phyloP scores from a whole-genome alignment of 2,329 filamentous ascomycete species.

The Fusarium metavorans region DNA sequence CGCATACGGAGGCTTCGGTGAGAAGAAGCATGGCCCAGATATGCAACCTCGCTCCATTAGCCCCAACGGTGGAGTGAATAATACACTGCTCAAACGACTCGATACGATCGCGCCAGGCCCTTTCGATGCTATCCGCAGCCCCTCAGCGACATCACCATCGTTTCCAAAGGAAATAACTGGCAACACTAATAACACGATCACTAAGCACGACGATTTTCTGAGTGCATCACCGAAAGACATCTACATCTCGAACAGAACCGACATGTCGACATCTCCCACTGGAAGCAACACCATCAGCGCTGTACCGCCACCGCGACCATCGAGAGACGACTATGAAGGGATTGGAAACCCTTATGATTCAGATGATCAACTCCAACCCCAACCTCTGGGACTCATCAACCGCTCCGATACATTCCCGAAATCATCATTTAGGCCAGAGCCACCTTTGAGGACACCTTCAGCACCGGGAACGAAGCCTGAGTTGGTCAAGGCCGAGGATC shows the following conservation, averaged over 20 bases:
- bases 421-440: constrained; percentile 51
- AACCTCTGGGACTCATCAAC: constrained; percentile 53
- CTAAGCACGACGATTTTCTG: constrained; percentile 38
- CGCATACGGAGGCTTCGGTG: constrained; percentile 62
- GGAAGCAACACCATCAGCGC: constrained; percentile 43
- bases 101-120: constrained; percentile 75
- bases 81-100: constrained; percentile 69
- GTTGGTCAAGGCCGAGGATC: constrained; percentile 44
- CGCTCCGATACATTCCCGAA: constrained; percentile 68
- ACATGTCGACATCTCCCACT: constrained; percentile 24
- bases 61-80: constrained; percentile 37
- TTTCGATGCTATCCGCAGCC: constrained; percentile 64
- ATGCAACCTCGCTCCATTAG: constrained; percentile 40
- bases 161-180: constrained; percentile 43
- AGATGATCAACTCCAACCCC: constrained; percentile 51
- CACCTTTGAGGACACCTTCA: constrained; percentile 60
- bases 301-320: constrained; percentile 55
- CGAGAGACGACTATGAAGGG: constrained; percentile 68
- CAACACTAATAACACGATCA: constrained; percentile 17
- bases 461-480: constrained; percentile 59
- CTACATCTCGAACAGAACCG: constrained; percentile 15
- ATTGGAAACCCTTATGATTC: constrained; percentile 63
- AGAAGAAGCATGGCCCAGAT: constrained; percentile 46
- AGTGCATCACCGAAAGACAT: constrained; percentile 34
- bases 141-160: constrained; percentile 49